These are phyloP conservation scores for Colletotrichum kahawae DNA, from an alignment of 2,329 filamentous ascomycete genomes.

Conservation along the genomic window DNA sequence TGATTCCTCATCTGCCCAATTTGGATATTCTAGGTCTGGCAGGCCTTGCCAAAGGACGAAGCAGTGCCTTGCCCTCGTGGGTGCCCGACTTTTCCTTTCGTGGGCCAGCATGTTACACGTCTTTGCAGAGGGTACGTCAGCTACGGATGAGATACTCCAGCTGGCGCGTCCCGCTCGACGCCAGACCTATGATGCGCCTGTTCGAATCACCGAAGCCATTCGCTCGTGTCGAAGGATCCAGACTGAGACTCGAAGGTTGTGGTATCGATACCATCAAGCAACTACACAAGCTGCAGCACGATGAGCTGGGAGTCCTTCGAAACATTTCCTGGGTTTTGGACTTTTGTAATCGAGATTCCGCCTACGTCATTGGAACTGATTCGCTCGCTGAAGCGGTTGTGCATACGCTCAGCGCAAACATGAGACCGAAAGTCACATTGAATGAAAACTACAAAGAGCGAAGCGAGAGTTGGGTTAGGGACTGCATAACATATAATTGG, in stretches of 20 bases:
- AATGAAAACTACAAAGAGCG: background rate
- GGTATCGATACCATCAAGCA: background rate
- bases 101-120: background rate
- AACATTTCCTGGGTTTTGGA: background rate
- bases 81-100: background rate
- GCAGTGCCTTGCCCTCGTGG: background rate
- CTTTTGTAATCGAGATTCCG: background rate
- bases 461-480: background rate
- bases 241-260: background rate
- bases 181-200: background rate
- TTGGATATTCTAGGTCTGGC: constrained; percentile 2
- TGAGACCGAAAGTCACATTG: background rate
- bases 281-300: background rate
- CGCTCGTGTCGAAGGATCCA: background rate
- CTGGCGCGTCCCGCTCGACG: background rate
- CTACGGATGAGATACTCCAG: background rate
- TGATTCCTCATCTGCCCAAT: background rate
- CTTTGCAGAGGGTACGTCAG: background rate
- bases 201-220: background rate
- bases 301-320: background rate
- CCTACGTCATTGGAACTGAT: background rate
- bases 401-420: background rate
- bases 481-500: background rate
- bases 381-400: background rate
- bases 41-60: background rate